These are phyloP conservation scores for Herpetomonas samuelpessoai DNA, from an alignment of 208 protist species.

Conservation along the genomic window DNA sequence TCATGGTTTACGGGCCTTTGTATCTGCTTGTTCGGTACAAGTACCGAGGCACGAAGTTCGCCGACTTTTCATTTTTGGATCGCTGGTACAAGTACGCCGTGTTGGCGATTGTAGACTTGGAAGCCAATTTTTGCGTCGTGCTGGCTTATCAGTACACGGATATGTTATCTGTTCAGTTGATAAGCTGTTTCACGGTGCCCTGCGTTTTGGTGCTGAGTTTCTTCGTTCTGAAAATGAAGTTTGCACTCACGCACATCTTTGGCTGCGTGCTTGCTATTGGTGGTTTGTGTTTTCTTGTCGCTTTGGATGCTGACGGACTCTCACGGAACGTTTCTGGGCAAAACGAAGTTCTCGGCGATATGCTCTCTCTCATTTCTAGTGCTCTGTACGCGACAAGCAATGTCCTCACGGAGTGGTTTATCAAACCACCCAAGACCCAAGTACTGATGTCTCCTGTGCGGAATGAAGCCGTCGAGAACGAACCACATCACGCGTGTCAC, in stretches of 20 bases:
- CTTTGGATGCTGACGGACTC: conserved; percentile 66
- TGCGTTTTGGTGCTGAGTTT: conserved; percentile 89
- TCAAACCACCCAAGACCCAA: conserved; percentile 43
- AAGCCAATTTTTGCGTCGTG: conserved; percentile 93
- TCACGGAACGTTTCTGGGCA: conserved; percentile 29
- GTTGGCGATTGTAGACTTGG: conserved; percentile 88
- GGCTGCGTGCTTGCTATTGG: conserved; percentile 77
- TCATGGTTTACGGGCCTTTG: conserved; percentile 52
- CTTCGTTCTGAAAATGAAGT: conserved; percentile 82
- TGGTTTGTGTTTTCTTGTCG: conserved; percentile 78
- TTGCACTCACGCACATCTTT: conserved; percentile 75
- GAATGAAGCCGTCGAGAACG: conserved; percentile 8
- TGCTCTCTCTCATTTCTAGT: conserved; percentile 76
- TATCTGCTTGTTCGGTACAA: conserved; percentile 51
- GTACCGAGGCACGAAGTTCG: conserved; percentile 30
- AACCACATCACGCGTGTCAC: neutral
- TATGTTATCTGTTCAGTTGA: conserved; percentile 88
- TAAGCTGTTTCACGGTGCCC: conserved; percentile 93
- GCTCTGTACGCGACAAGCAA: conserved; percentile 90
- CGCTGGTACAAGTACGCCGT: conserved; percentile 86
- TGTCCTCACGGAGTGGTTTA: conserved; percentile 88
- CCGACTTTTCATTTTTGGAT: conserved; percentile 56
- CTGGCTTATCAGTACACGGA: conserved; percentile 93
- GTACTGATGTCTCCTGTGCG: neutral
- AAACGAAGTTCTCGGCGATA: conserved; percentile 76